Percentiles rank a stretch among this genome's conserved stretches.
phyloP scores from a whole-genome alignment of 1,284 basidiomycete genomes.

The Phenoliferia sp. region DNA sequence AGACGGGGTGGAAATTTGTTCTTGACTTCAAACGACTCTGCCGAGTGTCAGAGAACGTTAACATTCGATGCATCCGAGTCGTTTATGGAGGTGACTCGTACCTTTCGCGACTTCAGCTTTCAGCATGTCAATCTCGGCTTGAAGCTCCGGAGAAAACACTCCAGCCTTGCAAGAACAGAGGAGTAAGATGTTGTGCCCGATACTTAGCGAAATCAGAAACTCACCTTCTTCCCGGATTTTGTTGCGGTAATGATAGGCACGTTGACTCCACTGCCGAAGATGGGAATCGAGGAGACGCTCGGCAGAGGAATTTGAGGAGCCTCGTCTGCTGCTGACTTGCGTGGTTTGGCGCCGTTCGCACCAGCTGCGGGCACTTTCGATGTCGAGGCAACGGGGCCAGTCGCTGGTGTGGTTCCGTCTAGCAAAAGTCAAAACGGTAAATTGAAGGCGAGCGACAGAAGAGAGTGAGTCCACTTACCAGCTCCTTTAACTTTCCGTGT shows the following conservation, averaged over 20 bases:
- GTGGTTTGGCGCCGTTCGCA: background rate
- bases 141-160: constrained; percentile 61
- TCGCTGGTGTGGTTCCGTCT: background rate
- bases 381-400: background rate
- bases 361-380: background rate
- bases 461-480: background rate
- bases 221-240: constrained; percentile 54
- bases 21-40: constrained; percentile 35
- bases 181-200: too few relatives aligned
- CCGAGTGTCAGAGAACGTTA: background rate
- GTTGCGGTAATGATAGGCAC: background rate
- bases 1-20: constrained; percentile 76
- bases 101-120: constrained; percentile 59
- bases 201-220: constrained; percentile 14
- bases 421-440: too few relatives aligned
- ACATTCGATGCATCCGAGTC: too few relatives aligned
- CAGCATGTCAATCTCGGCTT: constrained; percentile 58
- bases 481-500: background rate
- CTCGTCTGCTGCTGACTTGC: background rate
- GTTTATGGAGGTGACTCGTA: too few relatives aligned
- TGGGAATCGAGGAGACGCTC: constrained; percentile 9
- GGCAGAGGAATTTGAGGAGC: background rate
- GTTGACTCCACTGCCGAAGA: background rate
- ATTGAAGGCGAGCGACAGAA: background rate
- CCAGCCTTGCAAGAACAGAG: constrained; percentile 44